Conservation (phyloP, 2,329 filamentous ascomycete genomes). For the Cryphonectria naterciae region DNA sequence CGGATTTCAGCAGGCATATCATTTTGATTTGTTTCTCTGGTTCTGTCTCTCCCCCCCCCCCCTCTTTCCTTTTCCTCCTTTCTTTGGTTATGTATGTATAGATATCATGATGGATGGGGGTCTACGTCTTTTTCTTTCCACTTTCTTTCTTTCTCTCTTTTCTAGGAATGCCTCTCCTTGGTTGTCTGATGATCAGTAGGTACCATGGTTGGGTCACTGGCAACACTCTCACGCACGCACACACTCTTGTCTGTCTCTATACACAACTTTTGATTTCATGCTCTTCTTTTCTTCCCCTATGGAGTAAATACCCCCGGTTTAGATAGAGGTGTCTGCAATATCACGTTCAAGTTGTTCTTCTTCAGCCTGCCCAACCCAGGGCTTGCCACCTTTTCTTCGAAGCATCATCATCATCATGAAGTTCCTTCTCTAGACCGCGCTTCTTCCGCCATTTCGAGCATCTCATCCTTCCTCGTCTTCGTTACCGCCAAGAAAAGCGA, state of each 20-base stretch:
- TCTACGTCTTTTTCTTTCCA: not conserved
- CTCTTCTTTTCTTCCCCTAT: slow-evolving; percentile 1
- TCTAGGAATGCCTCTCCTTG: not conserved
- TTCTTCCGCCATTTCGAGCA: not conserved
- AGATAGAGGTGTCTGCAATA: slow-evolving; percentile 23
- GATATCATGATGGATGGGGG: not conserved
- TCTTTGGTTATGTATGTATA: not conserved
- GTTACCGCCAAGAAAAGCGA: too few relatives aligned
- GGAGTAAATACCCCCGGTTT: slow-evolving; percentile 27
- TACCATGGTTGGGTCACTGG: not conserved
- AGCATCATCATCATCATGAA: not conserved
- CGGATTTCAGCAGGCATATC: not conserved
- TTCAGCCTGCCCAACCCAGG: not conserved
- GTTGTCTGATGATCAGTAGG: not conserved
- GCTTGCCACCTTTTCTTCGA: not conserved
- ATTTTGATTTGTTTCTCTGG: not conserved
- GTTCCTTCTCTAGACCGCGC: not conserved
- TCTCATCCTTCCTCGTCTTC: not conserved
- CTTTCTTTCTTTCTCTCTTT: not conserved
- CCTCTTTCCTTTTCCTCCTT: not conserved
- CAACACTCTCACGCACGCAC: not conserved
- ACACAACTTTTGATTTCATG: not conserved
- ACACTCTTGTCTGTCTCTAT: not conserved
- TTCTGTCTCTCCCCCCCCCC: not conserved
- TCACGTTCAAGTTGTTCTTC: not conserved